These are phyloP conservation scores for Fusarium zealandicum DNA, from an alignment of 2,329 filamentous ascomycete species.

Conservation along the genomic window DNA sequence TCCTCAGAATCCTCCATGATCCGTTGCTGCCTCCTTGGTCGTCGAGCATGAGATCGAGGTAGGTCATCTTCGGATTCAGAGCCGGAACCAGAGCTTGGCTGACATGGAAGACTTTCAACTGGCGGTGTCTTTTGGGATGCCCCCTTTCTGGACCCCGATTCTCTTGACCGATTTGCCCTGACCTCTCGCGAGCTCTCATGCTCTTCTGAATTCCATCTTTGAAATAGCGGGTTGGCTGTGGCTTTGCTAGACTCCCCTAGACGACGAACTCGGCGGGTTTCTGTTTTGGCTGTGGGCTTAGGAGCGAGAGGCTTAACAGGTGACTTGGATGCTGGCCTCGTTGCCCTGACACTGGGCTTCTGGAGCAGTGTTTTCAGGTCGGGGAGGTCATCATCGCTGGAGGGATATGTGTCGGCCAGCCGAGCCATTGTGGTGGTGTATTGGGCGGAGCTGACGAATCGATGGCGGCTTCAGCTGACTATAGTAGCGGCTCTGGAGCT, in stretches of 20 bases:
- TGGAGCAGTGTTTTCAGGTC: constrained; percentile 46
- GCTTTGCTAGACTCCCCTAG: constrained; percentile 37
- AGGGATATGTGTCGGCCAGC: constrained; percentile 40
- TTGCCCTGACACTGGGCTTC: constrained; percentile 23
- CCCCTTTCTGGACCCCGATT: constrained; percentile 2
- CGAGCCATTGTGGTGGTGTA: constrained; percentile 39
- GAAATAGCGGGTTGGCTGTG: constrained; percentile 43
- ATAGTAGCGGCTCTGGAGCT: background rate
- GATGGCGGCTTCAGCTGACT: background rate
- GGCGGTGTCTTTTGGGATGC: constrained; percentile 5
- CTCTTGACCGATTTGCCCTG: background rate
- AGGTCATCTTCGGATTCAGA: constrained; percentile 2
- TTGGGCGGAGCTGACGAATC: background rate
- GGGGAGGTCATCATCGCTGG: constrained; percentile 54
- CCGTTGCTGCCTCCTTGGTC: constrained; percentile 14
- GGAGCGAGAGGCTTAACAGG: constrained; percentile 33
- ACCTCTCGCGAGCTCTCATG: constrained; percentile 9
- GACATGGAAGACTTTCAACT: background rate
- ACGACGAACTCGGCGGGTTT: constrained; percentile 44
- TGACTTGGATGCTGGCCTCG: constrained; percentile 14
- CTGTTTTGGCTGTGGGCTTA: constrained; percentile 36
- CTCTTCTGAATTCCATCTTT: constrained; percentile 43
- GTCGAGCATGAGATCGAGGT: constrained; percentile 11
- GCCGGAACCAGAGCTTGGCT: background rate
- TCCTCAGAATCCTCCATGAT: constrained; percentile 34